Evolutionary conservation across 805 yeast genomes (phyloP).

Genomic region (Cyberlindnera subsufficiens): DNA sequence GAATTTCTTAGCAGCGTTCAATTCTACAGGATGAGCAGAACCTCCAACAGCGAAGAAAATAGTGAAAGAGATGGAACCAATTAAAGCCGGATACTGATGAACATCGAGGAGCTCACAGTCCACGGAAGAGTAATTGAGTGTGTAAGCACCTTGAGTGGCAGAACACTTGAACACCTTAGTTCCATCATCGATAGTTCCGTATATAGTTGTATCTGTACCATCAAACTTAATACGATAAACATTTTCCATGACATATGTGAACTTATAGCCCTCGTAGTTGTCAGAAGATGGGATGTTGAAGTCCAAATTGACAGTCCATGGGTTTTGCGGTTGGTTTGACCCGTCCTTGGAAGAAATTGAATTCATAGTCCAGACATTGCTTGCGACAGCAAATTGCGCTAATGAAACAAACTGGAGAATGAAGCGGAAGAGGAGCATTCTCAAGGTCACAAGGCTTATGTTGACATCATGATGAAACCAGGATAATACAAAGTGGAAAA

Average conservation of each 20-base stretch:
- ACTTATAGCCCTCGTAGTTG: slow-evolving; percentile 12
- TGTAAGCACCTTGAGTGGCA: slow-evolving; percentile 29
- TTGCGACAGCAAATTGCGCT: slow-evolving; percentile 1
- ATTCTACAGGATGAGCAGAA: slow-evolving; percentile 24
- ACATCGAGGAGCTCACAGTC: slow-evolving; percentile 22
- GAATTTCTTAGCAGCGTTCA: slow-evolving; percentile 26
- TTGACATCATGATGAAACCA: slow-evolving; percentile 2
- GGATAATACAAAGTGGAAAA: neutral
- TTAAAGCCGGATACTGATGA: slow-evolving; percentile 15
- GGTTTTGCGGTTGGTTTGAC: slow-evolving; percentile 22
- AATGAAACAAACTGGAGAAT: slow-evolving; percentile 5
- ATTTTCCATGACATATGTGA: slow-evolving; percentile 23
- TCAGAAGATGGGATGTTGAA: slow-evolving; percentile 24
- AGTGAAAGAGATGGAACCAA: slow-evolving; percentile 26
- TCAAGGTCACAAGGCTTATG: neutral
- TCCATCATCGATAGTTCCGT: slow-evolving; percentile 22
- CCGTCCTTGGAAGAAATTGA: slow-evolving; percentile 6
- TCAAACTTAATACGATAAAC: slow-evolving; percentile 30
- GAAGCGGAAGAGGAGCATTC: slow-evolving; percentile 3
- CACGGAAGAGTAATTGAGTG: slow-evolving; percentile 23
- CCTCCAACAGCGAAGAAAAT: slow-evolving; percentile 31
- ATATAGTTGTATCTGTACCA: slow-evolving; percentile 12
- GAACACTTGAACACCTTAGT: slow-evolving; percentile 26
- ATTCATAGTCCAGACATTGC: slow-evolving; percentile 5
- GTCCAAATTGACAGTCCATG: slow-evolving; percentile 29